Percentiles rank a stretch among this genome's conserved stretches.
Conservation (phyloP, 371 early-diverging fungal species). For the Amoeboaphelidium protococcarum region DNA sequence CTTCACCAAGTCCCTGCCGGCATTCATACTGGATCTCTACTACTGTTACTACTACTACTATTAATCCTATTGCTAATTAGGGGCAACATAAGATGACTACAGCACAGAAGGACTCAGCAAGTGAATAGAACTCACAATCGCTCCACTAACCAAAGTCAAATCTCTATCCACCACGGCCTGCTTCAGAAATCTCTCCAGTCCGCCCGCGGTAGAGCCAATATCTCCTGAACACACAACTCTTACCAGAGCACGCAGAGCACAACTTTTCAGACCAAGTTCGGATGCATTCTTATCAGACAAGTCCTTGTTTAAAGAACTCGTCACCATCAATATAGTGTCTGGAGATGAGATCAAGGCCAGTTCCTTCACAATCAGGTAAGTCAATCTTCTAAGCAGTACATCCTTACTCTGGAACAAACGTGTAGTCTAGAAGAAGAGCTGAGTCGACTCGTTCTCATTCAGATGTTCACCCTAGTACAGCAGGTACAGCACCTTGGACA, state of each 20-base stretch:
- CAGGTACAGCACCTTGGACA: slow-evolving; percentile 78
- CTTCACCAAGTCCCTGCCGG: slow-evolving; percentile 44
- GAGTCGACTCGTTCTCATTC: slow-evolving; percentile 74
- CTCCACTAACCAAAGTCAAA: slow-evolving; percentile 62
- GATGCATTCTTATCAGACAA: slow-evolving; percentile 41
- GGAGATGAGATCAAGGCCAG: slow-evolving; percentile 47
- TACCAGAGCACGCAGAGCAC: slow-evolving; percentile 83
- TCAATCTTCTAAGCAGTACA: slow-evolving; percentile 76
- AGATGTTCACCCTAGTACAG: slow-evolving; percentile 69
- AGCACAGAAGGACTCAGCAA: too few relatives aligned
- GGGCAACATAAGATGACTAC: too few relatives aligned
- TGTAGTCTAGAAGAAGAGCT: slow-evolving; percentile 85
- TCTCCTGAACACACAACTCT: slow-evolving; percentile 84
- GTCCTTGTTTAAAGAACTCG: slow-evolving; percentile 79
- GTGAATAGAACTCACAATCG: slow-evolving; percentile 74
- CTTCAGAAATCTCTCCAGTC: slow-evolving; percentile 84
- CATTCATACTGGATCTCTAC: too few relatives aligned
- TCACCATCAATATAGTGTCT: slow-evolving; percentile 94
- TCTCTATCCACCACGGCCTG: slow-evolving; percentile 89
- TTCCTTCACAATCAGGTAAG: slow-evolving; percentile 88
- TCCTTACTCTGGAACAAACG: slow-evolving; percentile 90
- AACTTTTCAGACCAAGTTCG: slow-evolving; percentile 66
- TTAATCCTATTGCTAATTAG: too few relatives aligned
- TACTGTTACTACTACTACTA: too few relatives aligned
- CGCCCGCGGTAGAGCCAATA: slow-evolving; percentile 80